Evolutionary conservation across 169 alveolate species (phyloP).

Genomic region (Ophryocystis elektroscirrha): DNA sequence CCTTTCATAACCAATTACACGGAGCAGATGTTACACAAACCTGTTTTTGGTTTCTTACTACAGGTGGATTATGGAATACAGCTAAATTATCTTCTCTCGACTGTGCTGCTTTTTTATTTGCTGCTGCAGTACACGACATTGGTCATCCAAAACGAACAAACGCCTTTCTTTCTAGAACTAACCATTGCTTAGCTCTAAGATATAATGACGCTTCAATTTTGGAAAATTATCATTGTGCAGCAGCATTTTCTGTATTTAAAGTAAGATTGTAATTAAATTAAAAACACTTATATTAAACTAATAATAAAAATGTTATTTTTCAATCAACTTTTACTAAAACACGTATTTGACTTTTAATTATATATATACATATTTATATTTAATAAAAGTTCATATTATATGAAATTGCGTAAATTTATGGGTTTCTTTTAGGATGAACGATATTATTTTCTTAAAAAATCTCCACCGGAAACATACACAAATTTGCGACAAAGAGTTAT

Average conservation of each 20-base stretch:
- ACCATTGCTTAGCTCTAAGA: conserved; percentile 48
- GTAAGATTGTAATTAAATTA: conserved; percentile 10
- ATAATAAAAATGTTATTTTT: too few relatives aligned
- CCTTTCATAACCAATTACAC: too few relatives aligned
- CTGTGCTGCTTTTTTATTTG: conserved; percentile 36
- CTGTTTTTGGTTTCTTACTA: too few relatives aligned
- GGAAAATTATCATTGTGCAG: conserved; percentile 77
- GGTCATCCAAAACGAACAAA: conserved; percentile 68
- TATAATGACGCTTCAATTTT: conserved; percentile 67
- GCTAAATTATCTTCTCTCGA: conserved; percentile 25
- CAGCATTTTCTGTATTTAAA: conserved; percentile 54
- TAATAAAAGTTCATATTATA: too few relatives aligned
- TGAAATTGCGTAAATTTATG: too few relatives aligned
- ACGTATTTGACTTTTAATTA: too few relatives aligned
- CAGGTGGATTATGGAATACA: too few relatives aligned
- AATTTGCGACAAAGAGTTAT: conserved; percentile 4
- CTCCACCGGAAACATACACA: conserved; percentile 2
- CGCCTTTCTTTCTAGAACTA: conserved; percentile 41
- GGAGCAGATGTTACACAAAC: too few relatives aligned
- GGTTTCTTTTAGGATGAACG: not conserved
- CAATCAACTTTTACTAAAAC: too few relatives aligned
- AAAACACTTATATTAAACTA: not conserved
- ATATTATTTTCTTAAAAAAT: not conserved
- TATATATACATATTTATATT: too few relatives aligned
- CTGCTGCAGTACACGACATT: conserved; percentile 57